Evolutionary conservation across 305 asterid species (phyloP).

Genomic region (Monarda citriodora): DNA sequence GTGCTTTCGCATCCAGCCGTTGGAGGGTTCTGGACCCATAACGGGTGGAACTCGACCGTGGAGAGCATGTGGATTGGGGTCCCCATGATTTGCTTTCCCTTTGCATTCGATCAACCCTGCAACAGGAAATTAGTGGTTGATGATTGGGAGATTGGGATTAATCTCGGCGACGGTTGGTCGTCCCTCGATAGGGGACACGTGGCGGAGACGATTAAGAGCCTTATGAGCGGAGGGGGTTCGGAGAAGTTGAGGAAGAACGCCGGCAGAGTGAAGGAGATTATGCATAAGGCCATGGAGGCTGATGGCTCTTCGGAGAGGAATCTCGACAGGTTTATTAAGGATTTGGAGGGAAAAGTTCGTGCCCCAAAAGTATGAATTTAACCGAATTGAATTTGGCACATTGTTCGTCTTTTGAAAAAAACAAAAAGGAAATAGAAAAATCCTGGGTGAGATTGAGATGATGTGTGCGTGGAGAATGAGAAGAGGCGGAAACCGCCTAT

Average conservation of each 20-base stretch:
- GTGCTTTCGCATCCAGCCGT: slow-evolving; percentile 45
- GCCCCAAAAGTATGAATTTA: not conserved
- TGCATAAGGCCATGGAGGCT: slow-evolving; percentile 39
- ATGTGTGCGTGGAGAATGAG: too few relatives aligned
- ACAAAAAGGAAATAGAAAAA: too few relatives aligned
- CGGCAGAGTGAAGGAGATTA: slow-evolving; percentile 22
- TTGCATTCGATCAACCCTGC: slow-evolving; percentile 49
- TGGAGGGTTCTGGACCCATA: slow-evolving; percentile 58
- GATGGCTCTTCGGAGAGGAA: slow-evolving; percentile 58
- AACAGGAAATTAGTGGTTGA: slow-evolving; percentile 60
- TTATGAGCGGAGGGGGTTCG: slow-evolving; percentile 31
- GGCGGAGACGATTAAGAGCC: slow-evolving; percentile 26
- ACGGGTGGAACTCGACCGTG: slow-evolving; percentile 68
- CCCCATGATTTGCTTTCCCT: slow-evolving; percentile 59
- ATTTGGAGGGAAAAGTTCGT: slow-evolving; percentile 30
- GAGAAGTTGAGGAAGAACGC: slow-evolving; percentile 32
- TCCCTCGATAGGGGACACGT: slow-evolving; percentile 8
- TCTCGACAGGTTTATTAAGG: slow-evolving; percentile 39
- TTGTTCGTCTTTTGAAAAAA: too few relatives aligned
- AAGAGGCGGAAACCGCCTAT: too few relatives aligned
- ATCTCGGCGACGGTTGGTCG: slow-evolving; percentile 31
- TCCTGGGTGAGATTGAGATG: too few relatives aligned
- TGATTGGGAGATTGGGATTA: slow-evolving; percentile 61
- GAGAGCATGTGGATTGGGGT: slow-evolving; percentile 60
- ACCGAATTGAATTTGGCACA: not conserved